phyloP scores from a whole-genome alignment of 2,329 filamentous ascomycete species.

The Dothistroma septosporum region DNA sequence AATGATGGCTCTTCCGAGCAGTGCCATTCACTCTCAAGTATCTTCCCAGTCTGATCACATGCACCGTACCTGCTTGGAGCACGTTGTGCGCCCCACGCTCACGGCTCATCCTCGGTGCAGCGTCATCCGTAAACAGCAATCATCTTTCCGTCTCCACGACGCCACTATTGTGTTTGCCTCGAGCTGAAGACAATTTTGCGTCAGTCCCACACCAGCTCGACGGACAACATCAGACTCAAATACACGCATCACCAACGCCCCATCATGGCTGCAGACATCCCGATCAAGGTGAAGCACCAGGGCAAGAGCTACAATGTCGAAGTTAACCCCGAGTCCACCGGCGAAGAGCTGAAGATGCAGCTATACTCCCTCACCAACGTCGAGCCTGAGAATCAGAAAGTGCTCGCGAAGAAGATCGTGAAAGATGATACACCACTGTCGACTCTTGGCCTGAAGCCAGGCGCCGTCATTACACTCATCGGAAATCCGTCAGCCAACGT shows the following conservation, averaged over 20 bases:
- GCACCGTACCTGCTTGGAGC: not conserved
- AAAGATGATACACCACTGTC: conserved; percentile 91
- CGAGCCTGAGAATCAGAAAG: conserved; percentile 93
- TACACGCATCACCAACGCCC: not conserved
- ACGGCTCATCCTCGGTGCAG: not conserved
- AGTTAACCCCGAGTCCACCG: conserved; percentile 75
- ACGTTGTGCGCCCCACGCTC: not conserved
- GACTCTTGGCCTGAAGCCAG: conserved; percentile 77
- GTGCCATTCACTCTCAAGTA: not conserved
- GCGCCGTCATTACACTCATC: conserved; percentile 93
- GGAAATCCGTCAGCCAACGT: conserved; percentile 72
- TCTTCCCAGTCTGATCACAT: not conserved
- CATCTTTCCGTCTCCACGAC: not conserved
- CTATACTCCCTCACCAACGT: conserved; percentile 93
- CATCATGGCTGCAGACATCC: conserved; percentile 30
- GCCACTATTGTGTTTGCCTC: not conserved
- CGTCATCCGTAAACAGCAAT: not conserved
- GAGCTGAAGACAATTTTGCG: not conserved
- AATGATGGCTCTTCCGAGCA: too few species aligned
- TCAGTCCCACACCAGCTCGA: not conserved
- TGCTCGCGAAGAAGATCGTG: conserved; percentile 88
- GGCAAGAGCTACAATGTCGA: conserved; percentile 95
- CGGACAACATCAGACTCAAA: not conserved
- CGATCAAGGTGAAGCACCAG: conserved; percentile 81
- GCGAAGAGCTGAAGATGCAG: conserved; percentile 93